Evolutionary conservation across 352 stramenopile genomes (phyloP).

Genomic region (Phytopythium oedochilum): DNA sequence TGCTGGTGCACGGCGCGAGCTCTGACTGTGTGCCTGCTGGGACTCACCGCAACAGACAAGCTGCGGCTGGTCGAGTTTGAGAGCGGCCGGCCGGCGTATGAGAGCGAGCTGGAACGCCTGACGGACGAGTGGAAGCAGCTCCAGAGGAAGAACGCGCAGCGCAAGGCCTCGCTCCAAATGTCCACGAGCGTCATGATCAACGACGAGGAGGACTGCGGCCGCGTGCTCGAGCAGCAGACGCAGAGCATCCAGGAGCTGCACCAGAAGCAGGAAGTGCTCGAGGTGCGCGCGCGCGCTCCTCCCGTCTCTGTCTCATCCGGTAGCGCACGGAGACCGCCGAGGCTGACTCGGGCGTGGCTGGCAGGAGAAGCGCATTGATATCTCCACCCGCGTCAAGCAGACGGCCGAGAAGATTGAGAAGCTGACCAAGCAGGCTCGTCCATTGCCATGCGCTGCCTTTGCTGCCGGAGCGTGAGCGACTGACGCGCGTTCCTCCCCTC

Average conservation of each 20-base stretch:
- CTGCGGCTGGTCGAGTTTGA: slow-evolving; percentile 39
- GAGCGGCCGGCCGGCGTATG: slow-evolving; percentile 24
- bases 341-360: neutral
- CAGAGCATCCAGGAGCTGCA: slow-evolving; percentile 69
- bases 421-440: slow-evolving; percentile 5
- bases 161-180: slow-evolving; percentile 70
- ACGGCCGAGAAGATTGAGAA: slow-evolving; percentile 40
- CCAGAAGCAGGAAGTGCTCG: slow-evolving; percentile 56
- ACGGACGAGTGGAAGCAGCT: slow-evolving; percentile 63
- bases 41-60: slow-evolving; percentile 26
- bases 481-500: too few relatives aligned
- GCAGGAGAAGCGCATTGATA: slow-evolving; percentile 70
- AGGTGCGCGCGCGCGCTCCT: slow-evolving; percentile 19
- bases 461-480: too few relatives aligned
- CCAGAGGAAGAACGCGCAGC: slow-evolving; percentile 65
- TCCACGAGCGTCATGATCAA: slow-evolving; percentile 66
- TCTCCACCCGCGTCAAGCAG: slow-evolving; percentile 60
- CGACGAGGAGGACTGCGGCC: slow-evolving; percentile 73
- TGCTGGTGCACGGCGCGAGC: too few relatives aligned
- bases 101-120: slow-evolving; percentile 45
- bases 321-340: too few relatives aligned
- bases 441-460: neutral
- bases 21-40: neutral
- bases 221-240: slow-evolving; percentile 69
- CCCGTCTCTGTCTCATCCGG: neutral